Percentiles rank a stretch among this genome's conserved stretches.
Evolutionary conservation across 1,284 basidiomycete genomes (phyloP).

Genomic region (Ceratobasidium papillatum): DNA sequence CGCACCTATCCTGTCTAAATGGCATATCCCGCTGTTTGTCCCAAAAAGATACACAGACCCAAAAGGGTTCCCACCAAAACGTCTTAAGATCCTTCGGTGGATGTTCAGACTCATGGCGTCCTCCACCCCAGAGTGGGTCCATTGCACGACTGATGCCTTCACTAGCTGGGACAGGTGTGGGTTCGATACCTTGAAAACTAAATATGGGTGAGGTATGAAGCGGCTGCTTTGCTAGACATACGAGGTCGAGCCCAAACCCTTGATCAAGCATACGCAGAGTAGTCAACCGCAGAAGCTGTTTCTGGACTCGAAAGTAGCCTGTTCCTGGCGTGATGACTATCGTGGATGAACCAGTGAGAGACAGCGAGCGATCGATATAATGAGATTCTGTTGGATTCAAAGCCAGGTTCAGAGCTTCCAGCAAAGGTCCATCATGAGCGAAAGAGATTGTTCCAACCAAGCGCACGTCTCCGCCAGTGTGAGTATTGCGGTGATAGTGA

Average conservation of each 20-base stretch:
- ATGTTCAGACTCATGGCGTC: constrained; percentile 54
- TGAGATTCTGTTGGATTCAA: constrained; percentile 95
- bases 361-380: constrained; percentile 94
- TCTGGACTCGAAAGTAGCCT: constrained; percentile 92
- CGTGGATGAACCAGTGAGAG: constrained; percentile 87
- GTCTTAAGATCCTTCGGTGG: constrained; percentile 59
- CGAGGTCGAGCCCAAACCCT: constrained; percentile 89
- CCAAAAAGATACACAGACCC: constrained; percentile 83
- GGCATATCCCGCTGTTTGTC: constrained; percentile 86
- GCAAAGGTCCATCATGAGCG: constrained; percentile 93
- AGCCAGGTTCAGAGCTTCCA: constrained; percentile 93
- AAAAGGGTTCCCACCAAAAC: constrained; percentile 89
- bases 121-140: constrained; percentile 85
- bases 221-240: constrained; percentile 92
- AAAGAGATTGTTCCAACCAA: constrained; percentile 81
- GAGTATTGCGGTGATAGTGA: constrained; percentile 74
- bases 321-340: constrained; percentile 94
- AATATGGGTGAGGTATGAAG: constrained; percentile 92
- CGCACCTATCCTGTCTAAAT: constrained; percentile 81
- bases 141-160: constrained; percentile 60
- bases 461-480: constrained; percentile 60
- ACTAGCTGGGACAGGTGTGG: constrained; percentile 55
- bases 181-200: constrained; percentile 73
- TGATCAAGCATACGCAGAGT: constrained; percentile 97
- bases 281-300: constrained; percentile 88